Evolutionary conservation across 2,329 filamentous ascomycete genomes (phyloP).

Genomic region (Cercospora sp.): DNA sequence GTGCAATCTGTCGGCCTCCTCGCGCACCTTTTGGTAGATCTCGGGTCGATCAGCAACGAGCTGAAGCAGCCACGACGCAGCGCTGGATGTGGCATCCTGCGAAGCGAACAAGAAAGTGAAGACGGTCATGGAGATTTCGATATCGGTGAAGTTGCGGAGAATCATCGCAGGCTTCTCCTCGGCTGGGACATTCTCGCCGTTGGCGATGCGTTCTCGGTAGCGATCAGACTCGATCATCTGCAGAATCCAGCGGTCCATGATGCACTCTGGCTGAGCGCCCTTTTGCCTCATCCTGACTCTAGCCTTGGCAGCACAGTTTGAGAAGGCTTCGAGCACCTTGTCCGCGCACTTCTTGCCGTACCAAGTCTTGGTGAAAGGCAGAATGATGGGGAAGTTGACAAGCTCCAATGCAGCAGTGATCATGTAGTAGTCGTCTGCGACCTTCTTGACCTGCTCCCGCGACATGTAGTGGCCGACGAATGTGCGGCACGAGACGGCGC

Average conservation of each 20-base stretch:
- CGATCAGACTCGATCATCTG: slow-evolving; percentile 81
- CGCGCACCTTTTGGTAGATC: slow-evolving; percentile 81
- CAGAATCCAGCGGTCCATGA: slow-evolving; percentile 93
- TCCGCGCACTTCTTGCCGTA: slow-evolving; percentile 95
- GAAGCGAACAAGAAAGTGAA: slow-evolving; percentile 71
- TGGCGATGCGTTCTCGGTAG: slow-evolving; percentile 76
- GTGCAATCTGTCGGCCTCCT: slow-evolving; percentile 58
- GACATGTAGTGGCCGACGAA: slow-evolving; percentile 96
- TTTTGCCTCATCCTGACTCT: slow-evolving; percentile 74
- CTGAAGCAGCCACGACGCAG: slow-evolving; percentile 94
- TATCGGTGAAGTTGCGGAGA: slow-evolving; percentile 86
- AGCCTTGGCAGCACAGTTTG: slow-evolving; percentile 88
- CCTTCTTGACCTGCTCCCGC: slow-evolving; percentile 86
- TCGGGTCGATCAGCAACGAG: slow-evolving; percentile 92
- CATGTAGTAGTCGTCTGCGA: slow-evolving; percentile 93
- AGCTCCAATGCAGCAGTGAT: slow-evolving; percentile 94
- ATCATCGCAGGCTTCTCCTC: slow-evolving; percentile 79
- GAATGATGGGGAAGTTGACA: slow-evolving; percentile 96
- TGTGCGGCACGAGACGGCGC: slow-evolving; percentile 91
- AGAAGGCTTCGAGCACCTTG: slow-evolving; percentile 85
- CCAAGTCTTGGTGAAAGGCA: slow-evolving; percentile 94
- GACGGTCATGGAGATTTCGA: slow-evolving; percentile 87
- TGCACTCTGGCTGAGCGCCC: slow-evolving; percentile 86
- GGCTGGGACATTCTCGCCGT: slow-evolving; percentile 65
- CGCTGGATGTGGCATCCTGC: slow-evolving; percentile 93